These are phyloP conservation scores for Trichomonascus vanleenenianus DNA, from an alignment of 805 yeast genomes.

Conservation along the genomic window DNA sequence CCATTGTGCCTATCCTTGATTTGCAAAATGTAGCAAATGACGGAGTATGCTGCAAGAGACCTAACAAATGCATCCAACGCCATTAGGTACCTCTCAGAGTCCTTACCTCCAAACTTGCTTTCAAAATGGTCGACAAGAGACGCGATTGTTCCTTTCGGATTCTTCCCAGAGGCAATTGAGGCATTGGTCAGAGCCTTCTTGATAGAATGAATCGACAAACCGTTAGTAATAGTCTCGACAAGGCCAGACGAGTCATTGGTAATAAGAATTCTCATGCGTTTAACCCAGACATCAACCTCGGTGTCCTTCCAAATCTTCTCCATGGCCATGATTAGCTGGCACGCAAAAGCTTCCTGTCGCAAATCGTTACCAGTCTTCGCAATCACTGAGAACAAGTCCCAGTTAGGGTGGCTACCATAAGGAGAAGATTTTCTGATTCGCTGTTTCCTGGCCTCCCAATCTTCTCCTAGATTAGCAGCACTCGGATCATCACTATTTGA, in stretches of 20 bases:
- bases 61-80: slow-evolving; percentile 83
- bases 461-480: slow-evolving; percentile 74
- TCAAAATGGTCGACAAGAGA: slow-evolving; percentile 72
- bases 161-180: slow-evolving; percentile 57
- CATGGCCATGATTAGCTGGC: slow-evolving; percentile 84
- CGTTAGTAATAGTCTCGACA: slow-evolving; percentile 94
- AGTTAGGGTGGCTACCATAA: slow-evolving; percentile 79
- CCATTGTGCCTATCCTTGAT: slow-evolving; percentile 98
- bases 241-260: slow-evolving; percentile 88
- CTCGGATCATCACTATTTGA: slow-evolving; percentile 31
- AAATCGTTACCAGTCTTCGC: slow-evolving; percentile 95
- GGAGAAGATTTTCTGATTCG: slow-evolving; percentile 72
- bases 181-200: slow-evolving; percentile 83
- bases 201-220: slow-evolving; percentile 87
- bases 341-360: slow-evolving; percentile 96
- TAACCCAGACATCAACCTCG: slow-evolving; percentile 78
- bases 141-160: slow-evolving; percentile 62
- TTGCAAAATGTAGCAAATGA: slow-evolving; percentile 82
- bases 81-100: slow-evolving; percentile 44
- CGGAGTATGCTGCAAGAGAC: slow-evolving; percentile 89
- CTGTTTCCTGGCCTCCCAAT: slow-evolving; percentile 77
- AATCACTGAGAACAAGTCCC: slow-evolving; percentile 94
- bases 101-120: slow-evolving; percentile 60
- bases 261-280: slow-evolving; percentile 82
- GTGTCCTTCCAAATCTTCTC: slow-evolving; percentile 74